These are phyloP conservation scores for Mycena pura DNA, from an alignment of 768 basidiomycete genomes.

Conservation along the genomic window DNA sequence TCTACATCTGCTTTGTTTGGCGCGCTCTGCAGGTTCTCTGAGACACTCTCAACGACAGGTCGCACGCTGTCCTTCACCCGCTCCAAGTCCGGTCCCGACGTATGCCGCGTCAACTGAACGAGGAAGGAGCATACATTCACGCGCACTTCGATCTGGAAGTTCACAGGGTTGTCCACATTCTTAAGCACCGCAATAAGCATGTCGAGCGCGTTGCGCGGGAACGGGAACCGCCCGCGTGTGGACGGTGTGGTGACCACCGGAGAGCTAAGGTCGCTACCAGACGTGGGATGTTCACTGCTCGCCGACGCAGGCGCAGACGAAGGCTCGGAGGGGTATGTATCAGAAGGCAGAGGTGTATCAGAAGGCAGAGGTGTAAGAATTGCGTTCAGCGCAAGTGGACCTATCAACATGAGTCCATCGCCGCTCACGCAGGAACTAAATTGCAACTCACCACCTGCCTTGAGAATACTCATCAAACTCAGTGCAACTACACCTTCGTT, in stretches of 20 bases:
- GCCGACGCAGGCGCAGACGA: slow-evolving; percentile 47
- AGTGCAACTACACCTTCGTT: slow-evolving; percentile 90
- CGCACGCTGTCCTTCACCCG: slow-evolving; percentile 57
- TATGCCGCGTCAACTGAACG: slow-evolving; percentile 64
- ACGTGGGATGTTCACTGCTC: slow-evolving; percentile 39
- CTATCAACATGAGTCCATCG: slow-evolving; percentile 43
- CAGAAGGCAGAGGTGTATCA: slow-evolving; percentile 49
- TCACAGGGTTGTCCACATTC: slow-evolving; percentile 59
- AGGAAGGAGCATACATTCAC: slow-evolving; percentile 79
- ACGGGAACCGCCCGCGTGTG: slow-evolving; percentile 44
- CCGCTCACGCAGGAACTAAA: neutral
- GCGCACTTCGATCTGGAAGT: slow-evolving; percentile 78
- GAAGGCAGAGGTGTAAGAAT: slow-evolving; percentile 57
- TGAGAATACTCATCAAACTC: slow-evolving; percentile 73
- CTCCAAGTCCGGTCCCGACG: slow-evolving; percentile 53
- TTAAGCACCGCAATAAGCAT: slow-evolving; percentile 69
- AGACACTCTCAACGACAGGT: slow-evolving; percentile 59
- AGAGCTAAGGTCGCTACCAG: slow-evolving; percentile 47
- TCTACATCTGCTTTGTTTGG: slow-evolving; percentile 47
- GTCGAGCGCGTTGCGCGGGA: slow-evolving; percentile 67
- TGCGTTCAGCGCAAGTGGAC: slow-evolving; percentile 65
- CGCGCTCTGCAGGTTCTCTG: slow-evolving; percentile 39
- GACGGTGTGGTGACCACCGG: slow-evolving; percentile 54
- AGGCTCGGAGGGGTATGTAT: slow-evolving; percentile 41
- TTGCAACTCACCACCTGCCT: slow-evolving; percentile 62